Evolutionary conservation across 2,329 filamentous ascomycete genomes (phyloP).

Genomic region (Aspergillus fumigatus): DNA sequence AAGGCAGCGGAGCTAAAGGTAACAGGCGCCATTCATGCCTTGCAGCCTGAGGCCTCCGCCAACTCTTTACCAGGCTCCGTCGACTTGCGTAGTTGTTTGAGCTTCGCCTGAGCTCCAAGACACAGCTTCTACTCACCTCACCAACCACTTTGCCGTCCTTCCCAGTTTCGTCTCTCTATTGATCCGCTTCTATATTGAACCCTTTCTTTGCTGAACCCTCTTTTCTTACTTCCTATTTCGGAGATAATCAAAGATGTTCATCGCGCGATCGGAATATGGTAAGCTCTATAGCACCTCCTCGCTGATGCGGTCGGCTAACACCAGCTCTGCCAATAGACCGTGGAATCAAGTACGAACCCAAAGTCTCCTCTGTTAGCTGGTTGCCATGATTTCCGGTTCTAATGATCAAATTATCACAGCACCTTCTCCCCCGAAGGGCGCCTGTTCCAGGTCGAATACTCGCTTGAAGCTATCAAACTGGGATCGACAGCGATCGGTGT

Average conservation of each 20-base stretch:
- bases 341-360: constrained; percentile 79
- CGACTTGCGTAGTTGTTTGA: constrained; percentile 33
- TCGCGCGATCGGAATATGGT: constrained; percentile 99
- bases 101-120: constrained; percentile 27
- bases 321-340: constrained; percentile 60
- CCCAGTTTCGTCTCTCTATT: background rate
- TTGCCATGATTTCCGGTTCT: constrained; percentile 11
- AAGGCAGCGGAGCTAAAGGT: constrained; percentile 2
- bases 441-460: constrained; percentile 99
- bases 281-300: constrained; percentile 42
- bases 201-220: background rate
- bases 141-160: constrained; percentile 1
- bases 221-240: constrained; percentile 1
- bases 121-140: constrained; percentile 16
- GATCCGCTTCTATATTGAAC: background rate
- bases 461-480: constrained; percentile 98
- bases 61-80: constrained; percentile 27
- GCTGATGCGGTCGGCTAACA: constrained; percentile 33
- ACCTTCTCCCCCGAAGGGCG: constrained; percentile 99
- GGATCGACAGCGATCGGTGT: constrained; percentile 96
- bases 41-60: constrained; percentile 18
- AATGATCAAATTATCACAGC: constrained; percentile 46
- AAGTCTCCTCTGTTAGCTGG: constrained; percentile 1
- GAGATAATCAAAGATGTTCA: constrained; percentile 76
- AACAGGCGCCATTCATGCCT: constrained; percentile 11